These are phyloP conservation scores for Ogataea pilisensis DNA, from an alignment of 805 yeast species.

Conservation along the genomic window DNA sequence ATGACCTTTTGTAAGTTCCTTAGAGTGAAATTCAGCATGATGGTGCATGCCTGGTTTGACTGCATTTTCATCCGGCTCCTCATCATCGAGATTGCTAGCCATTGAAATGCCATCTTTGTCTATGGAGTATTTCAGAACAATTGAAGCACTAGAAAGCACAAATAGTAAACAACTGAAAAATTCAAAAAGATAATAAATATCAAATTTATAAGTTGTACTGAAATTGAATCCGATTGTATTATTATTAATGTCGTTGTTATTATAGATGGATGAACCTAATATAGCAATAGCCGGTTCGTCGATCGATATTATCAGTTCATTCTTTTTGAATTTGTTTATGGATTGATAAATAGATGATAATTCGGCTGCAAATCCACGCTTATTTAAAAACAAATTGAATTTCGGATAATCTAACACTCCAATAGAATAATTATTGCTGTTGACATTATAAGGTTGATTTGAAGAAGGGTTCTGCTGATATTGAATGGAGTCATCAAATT, in stretches of 20 bases:
- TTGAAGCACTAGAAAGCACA: slow-evolving; percentile 44
- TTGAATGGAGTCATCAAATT: slow-evolving; percentile 1
- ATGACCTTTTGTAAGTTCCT: slow-evolving; percentile 49
- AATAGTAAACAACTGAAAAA: slow-evolving; percentile 48
- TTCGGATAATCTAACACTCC: slow-evolving; percentile 11
- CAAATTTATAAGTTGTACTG: slow-evolving; percentile 38
- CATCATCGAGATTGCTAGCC: slow-evolving; percentile 7
- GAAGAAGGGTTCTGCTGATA: too few relatives aligned
- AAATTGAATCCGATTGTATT: slow-evolving; percentile 20
- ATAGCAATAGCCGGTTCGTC: slow-evolving; percentile 26
- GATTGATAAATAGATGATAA: slow-evolving; percentile 13
- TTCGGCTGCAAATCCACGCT: slow-evolving; percentile 29
- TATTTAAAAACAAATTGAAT: slow-evolving; percentile 25
- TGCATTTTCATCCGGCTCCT: slow-evolving; percentile 3
- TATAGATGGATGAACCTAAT: slow-evolving; percentile 6
- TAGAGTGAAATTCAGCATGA: slow-evolving; percentile 23
- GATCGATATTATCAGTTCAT: slow-evolving; percentile 17
- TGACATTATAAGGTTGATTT: not conserved
- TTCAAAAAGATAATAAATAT: slow-evolving; percentile 52
- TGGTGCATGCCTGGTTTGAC: slow-evolving; percentile 11
- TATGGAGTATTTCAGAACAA: slow-evolving; percentile 40
- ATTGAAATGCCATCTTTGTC: slow-evolving; percentile 20
- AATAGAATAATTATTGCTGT: slow-evolving; percentile 4
- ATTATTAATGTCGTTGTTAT: not conserved
- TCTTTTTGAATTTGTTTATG: slow-evolving; percentile 4